Evolutionary conservation across 768 basidiomycete genomes (phyloP).

Genomic region (Xerocomellus amylosporus): DNA sequence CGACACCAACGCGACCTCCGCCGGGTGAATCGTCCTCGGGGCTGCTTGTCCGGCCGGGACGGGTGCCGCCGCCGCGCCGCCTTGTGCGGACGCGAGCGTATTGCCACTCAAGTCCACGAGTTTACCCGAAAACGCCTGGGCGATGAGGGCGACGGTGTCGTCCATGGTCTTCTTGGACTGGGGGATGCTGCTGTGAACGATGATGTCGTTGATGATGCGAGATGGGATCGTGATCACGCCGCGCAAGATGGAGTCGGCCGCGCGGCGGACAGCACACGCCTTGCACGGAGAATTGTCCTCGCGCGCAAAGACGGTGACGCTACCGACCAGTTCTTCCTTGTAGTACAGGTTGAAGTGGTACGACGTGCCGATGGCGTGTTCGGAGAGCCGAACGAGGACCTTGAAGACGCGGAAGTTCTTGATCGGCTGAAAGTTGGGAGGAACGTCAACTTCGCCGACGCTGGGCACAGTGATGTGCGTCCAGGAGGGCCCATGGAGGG

Average conservation of each 20-base stretch:
- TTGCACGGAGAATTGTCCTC: constrained; percentile 23
- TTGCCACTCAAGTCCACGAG: constrained; percentile 16
- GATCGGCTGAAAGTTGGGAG: constrained; percentile 16
- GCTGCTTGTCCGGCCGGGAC: constrained; percentile 3
- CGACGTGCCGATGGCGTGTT: constrained; percentile 24
- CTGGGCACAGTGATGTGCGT: constrained; percentile 19
- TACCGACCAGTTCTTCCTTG: constrained; percentile 20
- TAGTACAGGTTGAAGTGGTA: constrained; percentile 25
- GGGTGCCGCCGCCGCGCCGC: neutral
- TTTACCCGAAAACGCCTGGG: constrained; percentile 12
- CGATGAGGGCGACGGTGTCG: constrained; percentile 12
- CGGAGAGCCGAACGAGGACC: constrained; percentile 23
- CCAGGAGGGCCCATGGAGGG: constrained; percentile 7
- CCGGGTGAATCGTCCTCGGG: constrained; percentile 15
- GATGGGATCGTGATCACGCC: constrained; percentile 26
- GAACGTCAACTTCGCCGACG: constrained; percentile 5
- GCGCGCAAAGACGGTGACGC: constrained; percentile 24
- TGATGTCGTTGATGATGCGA: constrained; percentile 21
- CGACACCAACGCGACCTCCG: constrained; percentile 22
- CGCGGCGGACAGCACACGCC: constrained; percentile 25
- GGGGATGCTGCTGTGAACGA: constrained; percentile 9
- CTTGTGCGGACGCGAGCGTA: constrained; percentile 18
- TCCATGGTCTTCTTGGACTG: constrained; percentile 11
- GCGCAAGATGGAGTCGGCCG: constrained; percentile 13
- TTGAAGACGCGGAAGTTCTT: constrained; percentile 25